Conservation (phyloP, 1,139 yeast genomes). For the Insectozyma bohioensis region DNA sequence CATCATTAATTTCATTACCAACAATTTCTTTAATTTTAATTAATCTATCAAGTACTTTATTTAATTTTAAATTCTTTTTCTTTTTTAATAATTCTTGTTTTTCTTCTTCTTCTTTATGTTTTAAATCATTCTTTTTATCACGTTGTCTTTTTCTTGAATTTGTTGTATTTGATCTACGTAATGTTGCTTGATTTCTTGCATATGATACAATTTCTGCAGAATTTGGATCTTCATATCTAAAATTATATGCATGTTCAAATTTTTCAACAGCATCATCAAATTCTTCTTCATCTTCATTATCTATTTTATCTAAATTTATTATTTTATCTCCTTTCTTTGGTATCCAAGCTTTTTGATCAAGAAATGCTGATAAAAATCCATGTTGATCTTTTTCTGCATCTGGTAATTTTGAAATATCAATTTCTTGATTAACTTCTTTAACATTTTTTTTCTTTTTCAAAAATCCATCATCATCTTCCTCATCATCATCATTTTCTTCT, state of each 20-base stretch:
- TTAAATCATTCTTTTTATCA: constrained; percentile 62
- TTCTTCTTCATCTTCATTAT: constrained; percentile 74
- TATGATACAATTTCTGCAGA: constrained; percentile 93
- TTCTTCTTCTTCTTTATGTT: constrained; percentile 50
- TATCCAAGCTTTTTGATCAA: constrained; percentile 85
- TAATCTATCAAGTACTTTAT: constrained; percentile 75
- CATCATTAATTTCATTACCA: constrained; percentile 72
- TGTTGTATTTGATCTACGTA: constrained; percentile 77
- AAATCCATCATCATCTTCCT: constrained; percentile 46
- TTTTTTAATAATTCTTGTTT: constrained; percentile 65
- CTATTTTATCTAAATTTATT: constrained; percentile 54
- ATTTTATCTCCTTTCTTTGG: constrained; percentile 60
- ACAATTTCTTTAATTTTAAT: constrained; percentile 78
- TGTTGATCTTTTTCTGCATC: constrained; percentile 67
- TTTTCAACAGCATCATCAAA: constrained; percentile 91
- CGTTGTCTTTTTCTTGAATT: constrained; percentile 80
- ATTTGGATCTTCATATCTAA: constrained; percentile 89
- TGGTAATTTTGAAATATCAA: constrained; percentile 45
- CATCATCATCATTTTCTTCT: constrained; percentile 41
- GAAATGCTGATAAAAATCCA: constrained; percentile 69
- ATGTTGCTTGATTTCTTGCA: constrained; percentile 92
- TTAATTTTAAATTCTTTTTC: constrained; percentile 73
- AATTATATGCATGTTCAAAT: constrained; percentile 90
- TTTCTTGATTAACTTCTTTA: constrained; percentile 10
- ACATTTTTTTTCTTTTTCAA: constrained; percentile 51